These are phyloP conservation scores for Nidula niveotomentosa DNA, from an alignment of 1,284 basidiomycete species.

Conservation along the genomic window DNA sequence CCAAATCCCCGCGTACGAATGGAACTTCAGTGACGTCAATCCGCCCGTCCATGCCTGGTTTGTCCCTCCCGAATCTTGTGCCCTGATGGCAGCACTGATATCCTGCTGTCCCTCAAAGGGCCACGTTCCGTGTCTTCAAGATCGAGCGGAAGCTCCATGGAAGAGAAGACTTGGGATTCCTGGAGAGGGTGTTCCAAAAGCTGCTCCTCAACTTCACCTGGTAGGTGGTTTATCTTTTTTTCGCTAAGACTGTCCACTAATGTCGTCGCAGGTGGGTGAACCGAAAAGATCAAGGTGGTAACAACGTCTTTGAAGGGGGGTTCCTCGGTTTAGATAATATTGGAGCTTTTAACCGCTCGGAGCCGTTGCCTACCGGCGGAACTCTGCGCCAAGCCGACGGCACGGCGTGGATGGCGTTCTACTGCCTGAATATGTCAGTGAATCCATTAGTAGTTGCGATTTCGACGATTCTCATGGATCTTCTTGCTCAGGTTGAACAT, in stretches of 20 bases:
- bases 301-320: constrained; percentile 97
- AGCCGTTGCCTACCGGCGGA: constrained; percentile 93
- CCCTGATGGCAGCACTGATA: background rate
- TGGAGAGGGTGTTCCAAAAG: constrained; percentile 99
- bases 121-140: constrained; percentile 97
- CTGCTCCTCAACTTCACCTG: constrained; percentile 96
- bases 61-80: constrained; percentile 1
- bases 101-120: constrained; percentile 44
- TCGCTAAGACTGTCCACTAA: constrained; percentile 3
- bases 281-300: constrained; percentile 92
- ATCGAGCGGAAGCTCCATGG: constrained; percentile 96
- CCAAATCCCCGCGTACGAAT: constrained; percentile 97
- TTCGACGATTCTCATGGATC: constrained; percentile 4
- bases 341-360: constrained; percentile 96
- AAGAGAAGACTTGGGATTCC: constrained; percentile 87
- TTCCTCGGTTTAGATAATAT: constrained; percentile 99
- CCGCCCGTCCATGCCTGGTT: constrained; percentile 97
- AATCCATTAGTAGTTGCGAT: background rate
- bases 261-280: constrained; percentile 84
- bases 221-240: constrained; percentile 34
- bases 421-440: constrained; percentile 88
- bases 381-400: constrained; percentile 94
- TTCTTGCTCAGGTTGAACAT: constrained; percentile 78
- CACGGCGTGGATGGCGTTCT: constrained; percentile 99
- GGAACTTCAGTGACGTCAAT: constrained; percentile 98